A percentile compares a stretch with the other conserved stretches of the same genome.
These are phyloP conservation scores for Tetrapisispora arboricola DNA, from an alignment of 805 yeast genomes.

Conservation along the genomic window DNA sequence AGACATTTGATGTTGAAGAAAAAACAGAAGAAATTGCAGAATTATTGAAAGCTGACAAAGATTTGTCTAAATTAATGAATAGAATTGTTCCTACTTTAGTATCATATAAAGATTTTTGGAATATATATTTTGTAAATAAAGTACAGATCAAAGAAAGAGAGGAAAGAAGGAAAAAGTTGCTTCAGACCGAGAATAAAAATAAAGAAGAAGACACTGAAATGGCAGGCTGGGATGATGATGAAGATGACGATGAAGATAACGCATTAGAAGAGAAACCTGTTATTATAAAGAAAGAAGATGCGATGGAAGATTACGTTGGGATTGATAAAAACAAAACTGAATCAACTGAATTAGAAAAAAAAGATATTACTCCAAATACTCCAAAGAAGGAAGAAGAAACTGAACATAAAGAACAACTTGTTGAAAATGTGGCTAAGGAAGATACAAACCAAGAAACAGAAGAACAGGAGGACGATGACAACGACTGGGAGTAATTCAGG, in stretches of 20 bases:
- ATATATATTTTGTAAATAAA: conserved; percentile 49
- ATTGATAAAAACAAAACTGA: not conserved
- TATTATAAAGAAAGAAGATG: conserved; percentile 12
- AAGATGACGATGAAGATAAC: conserved; percentile 22
- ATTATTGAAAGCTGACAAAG: conserved; percentile 39
- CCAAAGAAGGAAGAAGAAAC: not conserved
- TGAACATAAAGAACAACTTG: not conserved
- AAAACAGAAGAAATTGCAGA: conserved; percentile 42
- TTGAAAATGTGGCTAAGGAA: conserved; percentile 4
- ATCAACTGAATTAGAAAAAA: not conserved
- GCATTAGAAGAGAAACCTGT: conserved; percentile 12
- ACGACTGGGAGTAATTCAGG: conserved; percentile 47
- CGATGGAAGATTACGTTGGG: conserved; percentile 3
- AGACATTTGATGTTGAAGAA: conserved; percentile 32
- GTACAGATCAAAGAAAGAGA: conserved; percentile 50
- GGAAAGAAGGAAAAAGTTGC: conserved; percentile 50
- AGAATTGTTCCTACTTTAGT: conserved; percentile 56
- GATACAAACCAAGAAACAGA: conserved; percentile 15
- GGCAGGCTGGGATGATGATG: conserved; percentile 31
- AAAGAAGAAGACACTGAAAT: conserved; percentile 25
- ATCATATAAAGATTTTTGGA: conserved; percentile 62
- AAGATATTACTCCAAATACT: no score
- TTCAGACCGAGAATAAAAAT: conserved; percentile 31
- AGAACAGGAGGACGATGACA: conserved; percentile 35
- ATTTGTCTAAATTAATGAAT: conserved; percentile 46